Percentiles rank a stretch among this genome's conserved stretches.
Evolutionary conservation across 2,329 filamentous ascomycete species (phyloP).

Genomic region (Arthrobotrys sinensis): DNA sequence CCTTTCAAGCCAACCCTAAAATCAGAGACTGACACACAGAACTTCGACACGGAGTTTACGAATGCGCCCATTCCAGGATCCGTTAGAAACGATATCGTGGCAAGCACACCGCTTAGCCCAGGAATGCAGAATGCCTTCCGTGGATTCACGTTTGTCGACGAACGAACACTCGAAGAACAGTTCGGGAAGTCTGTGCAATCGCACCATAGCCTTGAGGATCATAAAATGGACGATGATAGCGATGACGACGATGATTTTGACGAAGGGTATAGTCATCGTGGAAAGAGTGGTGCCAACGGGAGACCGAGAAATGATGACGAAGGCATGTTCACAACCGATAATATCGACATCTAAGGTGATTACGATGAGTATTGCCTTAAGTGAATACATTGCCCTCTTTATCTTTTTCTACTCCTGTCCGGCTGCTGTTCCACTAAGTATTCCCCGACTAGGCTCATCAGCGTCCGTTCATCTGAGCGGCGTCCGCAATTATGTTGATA

Average conservation of each 20-base stretch:
- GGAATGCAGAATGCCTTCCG: constrained; percentile 98
- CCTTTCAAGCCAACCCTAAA: constrained; percentile 98
- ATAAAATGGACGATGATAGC: constrained; percentile 66
- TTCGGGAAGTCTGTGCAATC: constrained; percentile 77
- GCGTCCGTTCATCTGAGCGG: constrained; percentile 19
- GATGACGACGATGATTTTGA: constrained; percentile 65
- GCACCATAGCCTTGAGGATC: constrained; percentile 73
- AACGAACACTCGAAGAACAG: constrained; percentile 91
- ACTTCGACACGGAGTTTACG: constrained; percentile 98
- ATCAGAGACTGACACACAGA: constrained; percentile 94
- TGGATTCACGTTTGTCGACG: constrained; percentile 98
- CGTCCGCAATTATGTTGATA: not conserved
- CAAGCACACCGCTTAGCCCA: constrained; percentile 91
- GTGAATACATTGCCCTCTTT: constrained; percentile 15
- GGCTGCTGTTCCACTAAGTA: not conserved
- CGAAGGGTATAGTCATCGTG: constrained; percentile 70
- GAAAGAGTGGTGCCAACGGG: constrained; percentile 70
- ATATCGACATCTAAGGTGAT: constrained; percentile 75
- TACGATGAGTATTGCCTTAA: constrained; percentile 18
- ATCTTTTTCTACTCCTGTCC: constrained; percentile 14
- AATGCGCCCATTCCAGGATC: constrained; percentile 90
- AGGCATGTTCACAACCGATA: constrained; percentile 75
- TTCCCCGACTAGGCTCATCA: not conserved
- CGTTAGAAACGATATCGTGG: constrained; percentile 82
- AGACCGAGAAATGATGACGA: constrained; percentile 78